phyloP scores from a whole-genome alignment of 495 filamentous ascomycete genomes.

The Xylaria sp. region DNA sequence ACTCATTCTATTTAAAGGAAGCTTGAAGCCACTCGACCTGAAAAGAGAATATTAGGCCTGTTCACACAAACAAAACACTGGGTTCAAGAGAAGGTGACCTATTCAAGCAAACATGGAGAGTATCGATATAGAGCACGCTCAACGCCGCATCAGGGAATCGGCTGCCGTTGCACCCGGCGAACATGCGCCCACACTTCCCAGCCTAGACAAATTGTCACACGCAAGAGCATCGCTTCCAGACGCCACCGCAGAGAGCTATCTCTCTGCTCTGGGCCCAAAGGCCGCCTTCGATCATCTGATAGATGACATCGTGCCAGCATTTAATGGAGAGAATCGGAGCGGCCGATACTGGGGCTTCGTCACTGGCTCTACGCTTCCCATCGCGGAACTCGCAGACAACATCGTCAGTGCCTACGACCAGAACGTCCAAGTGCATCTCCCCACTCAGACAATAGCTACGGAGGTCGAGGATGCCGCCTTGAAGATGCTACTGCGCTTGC shows the following conservation, averaged over 20 bases:
- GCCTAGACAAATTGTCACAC: constrained; percentile 21
- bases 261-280: constrained; percentile 33
- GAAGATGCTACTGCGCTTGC: constrained; percentile 69
- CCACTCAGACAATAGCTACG: constrained; percentile 73
- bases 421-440: constrained; percentile 85
- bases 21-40: neutral
- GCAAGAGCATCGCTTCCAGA: constrained; percentile 41
- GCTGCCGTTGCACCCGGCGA: constrained; percentile 11
- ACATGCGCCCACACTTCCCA: constrained; percentile 35
- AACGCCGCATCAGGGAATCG: constrained; percentile 28
- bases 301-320: constrained; percentile 68
- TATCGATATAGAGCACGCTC: constrained; percentile 15
- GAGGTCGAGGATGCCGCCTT: constrained; percentile 77
- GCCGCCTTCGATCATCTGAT: constrained; percentile 53
- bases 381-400: constrained; percentile 85
- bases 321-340: constrained; percentile 67
- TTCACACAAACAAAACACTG: neutral
- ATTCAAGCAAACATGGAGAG: constrained; percentile 17
- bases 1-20: neutral
- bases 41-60: neutral
- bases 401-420: constrained; percentile 80
- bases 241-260: constrained; percentile 26
- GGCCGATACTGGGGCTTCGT: constrained; percentile 86
- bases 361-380: constrained; percentile 79
- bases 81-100: neutral